Percentiles rank a stretch among this genome's conserved stretches.
These are phyloP conservation scores for Cladobotryum protrusum DNA, from an alignment of 2,329 filamentous ascomycete genomes.

Conservation along the genomic window DNA sequence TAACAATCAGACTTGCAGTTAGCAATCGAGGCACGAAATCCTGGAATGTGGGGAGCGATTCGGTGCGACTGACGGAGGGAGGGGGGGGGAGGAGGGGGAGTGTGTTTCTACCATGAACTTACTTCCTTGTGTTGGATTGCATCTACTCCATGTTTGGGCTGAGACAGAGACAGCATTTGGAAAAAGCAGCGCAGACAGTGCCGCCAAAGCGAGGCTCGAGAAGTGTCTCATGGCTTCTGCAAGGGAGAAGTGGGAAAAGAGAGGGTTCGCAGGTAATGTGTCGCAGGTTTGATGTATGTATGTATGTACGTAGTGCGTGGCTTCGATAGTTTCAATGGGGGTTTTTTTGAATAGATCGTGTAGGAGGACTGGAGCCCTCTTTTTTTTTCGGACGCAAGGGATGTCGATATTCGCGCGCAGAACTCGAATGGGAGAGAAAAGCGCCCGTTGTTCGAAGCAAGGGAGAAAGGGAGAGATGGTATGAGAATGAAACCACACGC, in stretches of 20 bases:
- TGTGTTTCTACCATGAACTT: constrained; percentile 14
- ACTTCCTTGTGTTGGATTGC: constrained; percentile 34
- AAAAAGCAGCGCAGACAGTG: constrained; percentile 16
- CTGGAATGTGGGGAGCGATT: not conserved
- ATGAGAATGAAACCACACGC: too few relatives aligned
- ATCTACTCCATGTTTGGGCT: constrained; percentile 36
- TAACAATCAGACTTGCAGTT: constrained; percentile 14
- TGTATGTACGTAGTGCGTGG: too few relatives aligned
- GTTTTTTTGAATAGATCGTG: not conserved
- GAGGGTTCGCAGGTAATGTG: too few relatives aligned
- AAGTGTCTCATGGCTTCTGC: constrained; percentile 10
- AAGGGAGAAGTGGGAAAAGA: not conserved
- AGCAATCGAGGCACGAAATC: not conserved
- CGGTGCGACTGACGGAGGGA: not conserved
- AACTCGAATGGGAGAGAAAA: too few relatives aligned
- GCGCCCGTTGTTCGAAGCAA: not conserved
- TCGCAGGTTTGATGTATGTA: too few relatives aligned
- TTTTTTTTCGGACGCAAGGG: not conserved
- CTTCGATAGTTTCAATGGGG: not conserved
- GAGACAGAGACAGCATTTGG: constrained; percentile 19
- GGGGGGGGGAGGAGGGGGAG: not conserved
- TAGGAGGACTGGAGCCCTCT: not conserved
- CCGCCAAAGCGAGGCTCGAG: constrained; percentile 6
- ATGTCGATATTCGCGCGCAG: not conserved
- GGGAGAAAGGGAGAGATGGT: not conserved